Evolutionary conservation across 768 basidiomycete genomes (phyloP).

Genomic region (Baorangia bicolor): DNA sequence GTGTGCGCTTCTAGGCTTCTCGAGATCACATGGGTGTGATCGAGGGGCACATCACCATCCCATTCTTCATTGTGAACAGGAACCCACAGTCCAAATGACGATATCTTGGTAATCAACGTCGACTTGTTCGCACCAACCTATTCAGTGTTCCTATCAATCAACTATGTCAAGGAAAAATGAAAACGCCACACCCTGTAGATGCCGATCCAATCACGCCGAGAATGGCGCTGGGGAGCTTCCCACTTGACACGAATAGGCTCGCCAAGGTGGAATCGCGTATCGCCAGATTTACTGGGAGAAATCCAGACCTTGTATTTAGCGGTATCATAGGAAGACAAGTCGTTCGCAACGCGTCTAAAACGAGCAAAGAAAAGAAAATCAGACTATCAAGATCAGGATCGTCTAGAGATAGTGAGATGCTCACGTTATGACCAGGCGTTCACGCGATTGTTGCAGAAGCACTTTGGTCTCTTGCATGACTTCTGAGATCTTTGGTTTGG

Average conservation of each 20-base stretch:
- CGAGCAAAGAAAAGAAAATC: not conserved
- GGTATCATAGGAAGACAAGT: constrained; percentile 77
- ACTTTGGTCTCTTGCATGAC: constrained; percentile 93
- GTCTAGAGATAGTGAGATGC: constrained; percentile 28
- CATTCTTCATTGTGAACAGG: constrained; percentile 91
- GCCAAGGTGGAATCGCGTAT: constrained; percentile 79
- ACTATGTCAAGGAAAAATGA: not conserved
- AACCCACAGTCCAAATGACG: constrained; percentile 88
- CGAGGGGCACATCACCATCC: constrained; percentile 80
- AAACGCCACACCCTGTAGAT: constrained; percentile 65
- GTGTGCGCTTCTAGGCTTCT: constrained; percentile 44
- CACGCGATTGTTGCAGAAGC: constrained; percentile 85
- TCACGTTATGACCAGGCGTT: constrained; percentile 89
- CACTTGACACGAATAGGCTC: constrained; percentile 85
- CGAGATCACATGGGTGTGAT: constrained; percentile 37
- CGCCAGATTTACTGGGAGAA: constrained; percentile 50
- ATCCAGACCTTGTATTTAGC: constrained; percentile 74
- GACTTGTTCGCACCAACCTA: constrained; percentile 89
- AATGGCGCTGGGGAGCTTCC: constrained; percentile 85
- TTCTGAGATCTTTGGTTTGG: constrained; percentile 83
- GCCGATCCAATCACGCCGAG: constrained; percentile 94
- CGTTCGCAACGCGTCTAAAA: constrained; percentile 72
- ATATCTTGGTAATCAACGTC: constrained; percentile 76
- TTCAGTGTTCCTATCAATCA: constrained; percentile 2
- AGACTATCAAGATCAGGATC: not conserved